Evolutionary conservation across 2,329 filamentous ascomycete genomes (phyloP).

Genomic region (Lecanicillium sp.): DNA sequence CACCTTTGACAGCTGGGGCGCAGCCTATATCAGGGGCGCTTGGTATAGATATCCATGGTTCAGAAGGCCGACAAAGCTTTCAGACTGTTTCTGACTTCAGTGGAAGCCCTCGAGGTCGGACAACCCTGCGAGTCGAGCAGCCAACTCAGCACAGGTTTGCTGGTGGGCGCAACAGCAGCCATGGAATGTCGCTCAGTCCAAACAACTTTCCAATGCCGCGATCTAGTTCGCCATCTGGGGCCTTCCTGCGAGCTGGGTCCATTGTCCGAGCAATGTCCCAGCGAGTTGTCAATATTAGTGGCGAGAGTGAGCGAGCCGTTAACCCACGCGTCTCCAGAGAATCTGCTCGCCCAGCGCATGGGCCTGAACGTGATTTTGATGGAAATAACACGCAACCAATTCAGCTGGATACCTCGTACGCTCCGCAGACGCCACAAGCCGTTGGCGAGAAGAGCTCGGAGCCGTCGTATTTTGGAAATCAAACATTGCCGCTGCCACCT

Average conservation of each 20-base stretch:
- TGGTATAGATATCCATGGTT: constrained; percentile 29
- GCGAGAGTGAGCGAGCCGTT: constrained; percentile 69
- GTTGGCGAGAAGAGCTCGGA: constrained; percentile 36
- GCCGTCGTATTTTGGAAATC: constrained; percentile 13
- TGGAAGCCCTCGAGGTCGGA: constrained; percentile 43
- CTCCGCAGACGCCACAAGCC: constrained; percentile 36
- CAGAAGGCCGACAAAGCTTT: constrained; percentile 45
- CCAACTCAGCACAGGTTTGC: constrained; percentile 51
- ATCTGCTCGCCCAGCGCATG: constrained; percentile 50
- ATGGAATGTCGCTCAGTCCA: constrained; percentile 49
- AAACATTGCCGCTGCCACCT: constrained; percentile 10
- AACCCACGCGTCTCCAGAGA: constrained; percentile 61
- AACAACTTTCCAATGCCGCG: constrained; percentile 48
- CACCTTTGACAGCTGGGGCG: constrained; percentile 48
- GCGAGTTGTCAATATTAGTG: constrained; percentile 94
- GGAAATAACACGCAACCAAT: constrained; percentile 22
- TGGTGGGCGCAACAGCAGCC: constrained; percentile 44
- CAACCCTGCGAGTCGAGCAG: constrained; percentile 45
- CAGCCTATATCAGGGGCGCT: constrained; percentile 48
- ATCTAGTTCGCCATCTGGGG: constrained; percentile 55
- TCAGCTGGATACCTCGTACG: constrained; percentile 42
- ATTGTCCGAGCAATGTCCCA: constrained; percentile 86
- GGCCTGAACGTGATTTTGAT: constrained; percentile 22
- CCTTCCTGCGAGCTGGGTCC: constrained; percentile 62
- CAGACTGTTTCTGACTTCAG: constrained; percentile 48